phyloP scores from a whole-genome alignment of 192 early-diverging fungal species.

The Lobulomyces angularis region DNA sequence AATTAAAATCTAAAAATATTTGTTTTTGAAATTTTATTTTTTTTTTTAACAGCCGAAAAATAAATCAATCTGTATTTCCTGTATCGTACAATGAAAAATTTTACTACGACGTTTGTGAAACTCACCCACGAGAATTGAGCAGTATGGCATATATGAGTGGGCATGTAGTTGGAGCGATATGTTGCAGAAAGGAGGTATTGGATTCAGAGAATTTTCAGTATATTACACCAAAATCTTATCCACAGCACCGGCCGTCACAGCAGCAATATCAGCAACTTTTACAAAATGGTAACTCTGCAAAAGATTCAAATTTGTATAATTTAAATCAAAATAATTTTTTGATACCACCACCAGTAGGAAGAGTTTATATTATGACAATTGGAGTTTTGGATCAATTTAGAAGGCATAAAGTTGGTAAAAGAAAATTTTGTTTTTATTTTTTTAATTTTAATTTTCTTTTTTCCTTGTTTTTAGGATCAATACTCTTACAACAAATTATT shows the following conservation, averaged over 20 bases:
- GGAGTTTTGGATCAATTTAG: constrained; percentile 79
- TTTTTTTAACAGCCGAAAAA: too few species aligned
- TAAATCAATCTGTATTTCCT: too few species aligned
- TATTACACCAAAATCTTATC: too few species aligned
- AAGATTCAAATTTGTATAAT: constrained; percentile 4
- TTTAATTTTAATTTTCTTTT: neutral
- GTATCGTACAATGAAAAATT: constrained; percentile 68
- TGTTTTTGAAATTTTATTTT: too few species aligned
- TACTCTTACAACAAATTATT: constrained; percentile 45
- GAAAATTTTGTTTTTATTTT: neutral
- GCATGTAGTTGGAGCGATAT: constrained; percentile 68
- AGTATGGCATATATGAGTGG: constrained; percentile 48
- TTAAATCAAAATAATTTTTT: too few species aligned
- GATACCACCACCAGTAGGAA: too few species aligned
- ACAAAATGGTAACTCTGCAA: constrained; percentile 4
- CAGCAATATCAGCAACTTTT: neutral
- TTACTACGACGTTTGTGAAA: constrained; percentile 51
- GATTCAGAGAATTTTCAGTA: too few species aligned
- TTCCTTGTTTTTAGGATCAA: constrained; percentile 33
- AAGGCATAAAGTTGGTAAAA: constrained; percentile 64
- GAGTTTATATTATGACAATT: constrained; percentile 85
- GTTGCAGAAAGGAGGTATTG: constrained; percentile 59
- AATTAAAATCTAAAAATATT: too few species aligned
- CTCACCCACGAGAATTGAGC: constrained; percentile 12
- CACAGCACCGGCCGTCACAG: constrained; percentile 9